Base-by-base conservation (phyloP, 371 early-diverging fungal genomes). In the Chytridium lagenaria region DNA sequence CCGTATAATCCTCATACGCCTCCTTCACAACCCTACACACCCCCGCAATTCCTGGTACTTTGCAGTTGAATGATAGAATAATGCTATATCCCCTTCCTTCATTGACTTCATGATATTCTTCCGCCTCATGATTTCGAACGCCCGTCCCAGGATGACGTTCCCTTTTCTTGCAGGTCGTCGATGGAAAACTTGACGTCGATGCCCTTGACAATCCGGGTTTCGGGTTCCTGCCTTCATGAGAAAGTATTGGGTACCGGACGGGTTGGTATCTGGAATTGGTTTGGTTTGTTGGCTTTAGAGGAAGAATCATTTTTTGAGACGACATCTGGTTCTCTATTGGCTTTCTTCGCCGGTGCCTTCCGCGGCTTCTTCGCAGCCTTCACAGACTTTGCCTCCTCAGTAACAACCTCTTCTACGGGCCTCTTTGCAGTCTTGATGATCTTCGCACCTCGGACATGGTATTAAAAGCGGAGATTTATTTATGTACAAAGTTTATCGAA, bases 181-280 rank as follows among this genome's bases (percentile, higher is more conserved):
- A 90, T 68, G 26, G 68, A 86, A 71, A 91, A 89, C 69, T 85
- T 88, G 15, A 90, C 89, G 71, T 91, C 90, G 12, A 77, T 80
- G 1, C 86, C 90, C 40, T 86, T 88, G 50, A 86, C 89, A 26
- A 90, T 50, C 39, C 90, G 78, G 2, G 90, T 77, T 36, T 91
- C 88, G 0, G 92, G 92, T 72, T 92, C 93, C n/a, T 1, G 92
- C 89, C 68, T 93, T 93, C 86, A 93, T 89, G 59, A 93, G 76
- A 89, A 89, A 93, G 77, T 82, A 86, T 34, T 44, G 59, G 36
- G 5, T 28, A 16, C 50, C 26, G 44, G 19, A 44, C 44, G 7
- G 7, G 12, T 44, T 44, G 12, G 7, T 44, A 12, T 44, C 19
- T 19, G 12, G 7, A 7, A 44, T 44, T 44, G 44, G 12, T 44